These are phyloP conservation scores for Kwoniella sp. DNA, from an alignment of 768 basidiomycete genomes.

Conservation along the genomic window DNA sequence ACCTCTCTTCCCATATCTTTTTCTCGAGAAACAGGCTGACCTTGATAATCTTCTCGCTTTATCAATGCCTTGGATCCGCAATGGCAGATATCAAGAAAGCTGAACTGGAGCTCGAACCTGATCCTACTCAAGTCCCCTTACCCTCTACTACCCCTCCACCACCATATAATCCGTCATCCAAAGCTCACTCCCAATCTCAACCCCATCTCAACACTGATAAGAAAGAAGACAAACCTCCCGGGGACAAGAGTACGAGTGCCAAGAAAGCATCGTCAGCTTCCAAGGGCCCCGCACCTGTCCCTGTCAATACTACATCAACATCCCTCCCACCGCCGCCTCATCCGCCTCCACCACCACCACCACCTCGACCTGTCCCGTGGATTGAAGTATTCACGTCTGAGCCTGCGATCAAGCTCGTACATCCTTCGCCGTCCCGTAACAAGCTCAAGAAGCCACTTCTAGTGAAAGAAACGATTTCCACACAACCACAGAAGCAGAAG, in stretches of 20 bases:
- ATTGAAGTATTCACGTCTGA: conserved; percentile 1
- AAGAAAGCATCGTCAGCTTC: background rate
- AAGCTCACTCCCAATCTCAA: background rate
- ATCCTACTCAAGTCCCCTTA: conserved; percentile 6
- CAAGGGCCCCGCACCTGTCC: too few species aligned
- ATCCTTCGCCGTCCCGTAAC: too few species aligned
- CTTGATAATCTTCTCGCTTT: too few species aligned
- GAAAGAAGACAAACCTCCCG: background rate
- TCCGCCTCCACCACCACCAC: conserved; percentile 8
- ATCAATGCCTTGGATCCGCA: too few species aligned
- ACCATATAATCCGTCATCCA: conserved; percentile 4
- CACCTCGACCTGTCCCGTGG: conserved; percentile 8
- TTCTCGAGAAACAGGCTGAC: too few species aligned
- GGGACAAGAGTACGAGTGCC: background rate
- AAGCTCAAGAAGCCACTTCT: too few species aligned
- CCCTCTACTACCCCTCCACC: conserved; percentile 13
- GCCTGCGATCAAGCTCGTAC: background rate
- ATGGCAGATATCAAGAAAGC: background rate
- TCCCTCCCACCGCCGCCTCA: too few species aligned
- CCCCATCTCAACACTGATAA: background rate
- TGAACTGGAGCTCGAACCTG: conserved; percentile 1
- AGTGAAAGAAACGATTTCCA: too few species aligned
- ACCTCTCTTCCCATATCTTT: too few species aligned
- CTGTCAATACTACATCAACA: too few species aligned
- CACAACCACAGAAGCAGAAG: too few species aligned